Evolutionary conservation across 1,139 yeast genomes (phyloP), one percentile per base, ranked within the genome.

Genomic region (Scheffersomyces quercinus): DNA sequence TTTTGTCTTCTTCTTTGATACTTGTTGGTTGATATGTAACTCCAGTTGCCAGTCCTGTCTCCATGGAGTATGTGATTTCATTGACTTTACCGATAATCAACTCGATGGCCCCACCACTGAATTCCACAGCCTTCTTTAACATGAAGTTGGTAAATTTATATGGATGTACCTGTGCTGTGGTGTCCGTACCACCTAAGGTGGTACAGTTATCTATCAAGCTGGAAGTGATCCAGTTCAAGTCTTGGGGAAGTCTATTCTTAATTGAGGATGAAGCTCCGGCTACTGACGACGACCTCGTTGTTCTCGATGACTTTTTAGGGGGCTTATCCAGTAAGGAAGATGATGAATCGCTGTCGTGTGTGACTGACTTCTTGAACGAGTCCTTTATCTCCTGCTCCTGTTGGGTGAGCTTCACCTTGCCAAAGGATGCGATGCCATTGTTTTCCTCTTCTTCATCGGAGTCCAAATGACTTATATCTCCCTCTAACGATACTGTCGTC

Each of bases 161-260:
- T 2, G 99, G 99, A 62, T 93, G 98, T 9, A 93, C 97, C 65
- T 93, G 99, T 0, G 97, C 98, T 1, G 98, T 91, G 10, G 96
- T 84, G 49, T 86, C 93, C 28, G 82, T 79, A 12, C 88, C 95
- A 28, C 99, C 98, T 43, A 93, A 68, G 7, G 82, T 78, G 8
- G 91, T 83, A 82, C 96, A 90, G 47, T 80, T 84, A 43, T 77
- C 78, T 14, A 93, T 82, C 36, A 86, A 65, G 4, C 79, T 75
- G 15, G 79, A 75, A 42, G 81, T 77, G 50, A 93, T 82, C 99
- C 99, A 93, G 54, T 85, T 85, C 47, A 93, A 75, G 50, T 83
- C 89, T 3, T 67, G 61, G 2, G 98, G 98, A 41, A 91, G 69
- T 38, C 66, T 66, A 44, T 58, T 55, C 28, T 49, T 53, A 31